phyloP scores from a whole-genome alignment of 179 eudicot genomes.

The Gypsophila paniculata region DNA sequence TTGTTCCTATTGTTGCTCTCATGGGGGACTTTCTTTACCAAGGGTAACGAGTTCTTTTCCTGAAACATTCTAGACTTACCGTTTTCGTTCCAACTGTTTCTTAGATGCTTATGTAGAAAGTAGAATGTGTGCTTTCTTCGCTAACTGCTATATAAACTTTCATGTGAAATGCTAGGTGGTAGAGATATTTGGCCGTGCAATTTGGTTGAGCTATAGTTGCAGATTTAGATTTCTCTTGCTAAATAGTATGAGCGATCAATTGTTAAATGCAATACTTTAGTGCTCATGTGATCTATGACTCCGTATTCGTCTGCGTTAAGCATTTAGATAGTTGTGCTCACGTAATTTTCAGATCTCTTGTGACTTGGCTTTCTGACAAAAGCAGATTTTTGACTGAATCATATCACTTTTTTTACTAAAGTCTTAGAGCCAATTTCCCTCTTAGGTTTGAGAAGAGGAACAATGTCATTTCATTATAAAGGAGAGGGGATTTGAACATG shows the following conservation, averaged over 20 bases:
- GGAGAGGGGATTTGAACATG: too few species aligned
- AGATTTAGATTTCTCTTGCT: not conserved
- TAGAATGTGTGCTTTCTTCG: constrained; percentile 1
- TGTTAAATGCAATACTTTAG: not conserved
- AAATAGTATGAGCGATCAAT: not conserved
- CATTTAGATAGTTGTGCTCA: not conserved
- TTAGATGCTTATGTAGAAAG: not conserved
- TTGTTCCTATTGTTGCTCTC: constrained; percentile 82
- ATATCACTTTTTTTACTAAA: too few species aligned
- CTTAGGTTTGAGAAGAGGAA: too few species aligned
- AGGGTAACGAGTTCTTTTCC: constrained; percentile 48
- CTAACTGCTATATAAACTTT: not conserved
- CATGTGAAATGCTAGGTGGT: not conserved
- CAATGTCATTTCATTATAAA: too few species aligned
- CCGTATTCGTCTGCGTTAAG: not conserved
- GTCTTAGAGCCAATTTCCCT: too few species aligned
- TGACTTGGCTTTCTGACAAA: too few species aligned
- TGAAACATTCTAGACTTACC: constrained; percentile 2
- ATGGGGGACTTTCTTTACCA: constrained; percentile 68
- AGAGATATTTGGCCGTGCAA: not conserved
- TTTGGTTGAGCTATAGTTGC: not conserved
- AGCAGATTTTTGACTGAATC: too few species aligned
- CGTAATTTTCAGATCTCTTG: not conserved
- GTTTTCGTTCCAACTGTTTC: not conserved
- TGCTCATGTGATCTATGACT: not conserved